phyloP scores from a whole-genome alignment of 1,284 basidiomycete genomes.

The Ceratobasidium theobromae region DNA sequence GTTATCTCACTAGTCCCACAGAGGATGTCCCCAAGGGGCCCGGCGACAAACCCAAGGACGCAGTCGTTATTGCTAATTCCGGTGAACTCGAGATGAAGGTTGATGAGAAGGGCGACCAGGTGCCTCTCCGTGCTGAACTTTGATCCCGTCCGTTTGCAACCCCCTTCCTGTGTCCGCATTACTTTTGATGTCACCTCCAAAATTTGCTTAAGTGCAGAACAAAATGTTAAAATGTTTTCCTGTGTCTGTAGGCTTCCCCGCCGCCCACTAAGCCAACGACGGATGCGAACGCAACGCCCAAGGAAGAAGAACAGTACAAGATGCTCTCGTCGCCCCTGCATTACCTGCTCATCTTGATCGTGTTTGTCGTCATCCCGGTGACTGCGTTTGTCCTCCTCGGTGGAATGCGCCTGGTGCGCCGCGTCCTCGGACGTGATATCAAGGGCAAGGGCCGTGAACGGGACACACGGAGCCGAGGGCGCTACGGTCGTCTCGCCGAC shows the following conservation, averaged over 20 bases:
- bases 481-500: slow-evolving; percentile 20
- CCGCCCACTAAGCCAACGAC: slow-evolving; percentile 24
- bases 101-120: slow-evolving; percentile 76
- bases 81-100: slow-evolving; percentile 73
- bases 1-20: slow-evolving; percentile 40
- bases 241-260: slow-evolving; percentile 32
- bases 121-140: slow-evolving; percentile 90
- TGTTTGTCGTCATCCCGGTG: slow-evolving; percentile 52
- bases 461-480: slow-evolving; percentile 6
- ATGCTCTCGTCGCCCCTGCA: slow-evolving; percentile 42
- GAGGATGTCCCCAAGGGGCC: slow-evolving; percentile 69
- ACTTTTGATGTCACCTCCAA: slow-evolving; percentile 26
- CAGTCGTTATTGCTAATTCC: slow-evolving; percentile 75
- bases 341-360: slow-evolving; percentile 51
- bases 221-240: slow-evolving; percentile 30
- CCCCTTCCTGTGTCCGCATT: slow-evolving; percentile 14
- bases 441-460: slow-evolving; percentile 28
- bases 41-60: slow-evolving; percentile 68
- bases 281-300: slow-evolving; percentile 22
- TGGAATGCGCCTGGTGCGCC: slow-evolving; percentile 41
- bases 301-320: slow-evolving; percentile 23
- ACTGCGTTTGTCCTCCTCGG: slow-evolving; percentile 61
- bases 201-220: slow-evolving; percentile 24
- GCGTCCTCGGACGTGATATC: slow-evolving; percentile 15
- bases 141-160: no score